A percentile compares a stretch with the other conserved stretches of the same genome.
phyloP scores from a whole-genome alignment of 2,329 filamentous ascomycete species.

The Coniosporium tulheliwenetii region DNA sequence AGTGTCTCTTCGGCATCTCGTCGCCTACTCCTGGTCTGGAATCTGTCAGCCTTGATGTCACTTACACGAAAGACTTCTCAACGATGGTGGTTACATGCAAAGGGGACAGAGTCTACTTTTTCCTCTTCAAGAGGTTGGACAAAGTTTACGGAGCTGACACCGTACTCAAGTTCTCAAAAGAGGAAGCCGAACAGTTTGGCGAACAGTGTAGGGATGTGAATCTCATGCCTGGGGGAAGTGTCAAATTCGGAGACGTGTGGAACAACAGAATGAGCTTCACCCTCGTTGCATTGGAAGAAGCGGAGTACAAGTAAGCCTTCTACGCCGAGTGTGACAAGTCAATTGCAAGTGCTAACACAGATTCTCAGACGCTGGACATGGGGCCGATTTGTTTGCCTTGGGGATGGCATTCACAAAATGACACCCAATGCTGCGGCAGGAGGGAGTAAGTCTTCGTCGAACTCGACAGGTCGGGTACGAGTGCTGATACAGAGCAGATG shows the following conservation, averaged over 20 bases:
- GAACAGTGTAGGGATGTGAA: conserved; percentile 7
- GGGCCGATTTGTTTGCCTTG: conserved; percentile 10
- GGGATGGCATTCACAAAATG: conserved; percentile 12
- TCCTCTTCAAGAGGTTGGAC: conserved; percentile 16
- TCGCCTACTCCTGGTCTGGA: conserved; percentile 9
- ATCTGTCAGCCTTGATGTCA: conserved; percentile 2
- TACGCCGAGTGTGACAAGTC: too few species aligned
- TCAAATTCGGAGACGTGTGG: conserved; percentile 10
- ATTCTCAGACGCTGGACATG: conserved; percentile 6
- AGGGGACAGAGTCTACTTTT: conserved; percentile 19
- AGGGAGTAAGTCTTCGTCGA: conserved; percentile 4
- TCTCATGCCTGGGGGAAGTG: conserved; percentile 9
- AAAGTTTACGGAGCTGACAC: conserved; percentile 14
- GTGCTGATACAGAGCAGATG: conserved; percentile 10
- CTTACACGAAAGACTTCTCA: conserved; percentile 9
- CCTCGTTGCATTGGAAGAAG: conserved; percentile 13
- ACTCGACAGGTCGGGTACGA: background rate
- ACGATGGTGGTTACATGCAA: conserved; percentile 16
- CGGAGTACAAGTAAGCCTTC: conserved; percentile 6
- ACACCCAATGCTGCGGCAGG: conserved; percentile 1
- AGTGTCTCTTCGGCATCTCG: conserved; percentile 24
- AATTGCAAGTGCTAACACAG: too few species aligned
- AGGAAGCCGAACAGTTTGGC: conserved; percentile 15
- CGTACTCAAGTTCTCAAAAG: conserved; percentile 17
- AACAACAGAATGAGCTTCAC: conserved; percentile 8